phyloP scores from a whole-genome alignment of 2,329 filamentous ascomycete genomes.

The Nectriaceae sp. region DNA sequence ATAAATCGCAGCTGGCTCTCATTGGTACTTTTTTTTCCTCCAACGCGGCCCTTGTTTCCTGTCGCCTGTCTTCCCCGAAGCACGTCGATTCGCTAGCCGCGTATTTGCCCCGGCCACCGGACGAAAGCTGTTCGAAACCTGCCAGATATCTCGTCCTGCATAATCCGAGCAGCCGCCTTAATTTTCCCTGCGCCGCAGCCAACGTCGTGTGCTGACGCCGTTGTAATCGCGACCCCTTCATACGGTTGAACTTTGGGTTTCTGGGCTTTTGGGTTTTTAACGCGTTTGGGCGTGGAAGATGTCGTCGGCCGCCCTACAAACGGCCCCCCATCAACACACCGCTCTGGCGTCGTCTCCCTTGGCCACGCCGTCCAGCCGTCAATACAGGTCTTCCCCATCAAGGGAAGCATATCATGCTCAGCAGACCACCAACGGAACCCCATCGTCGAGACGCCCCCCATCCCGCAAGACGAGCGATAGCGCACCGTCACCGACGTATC shows the following conservation, averaged over 20 bases:
- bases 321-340: conserved; percentile 57
- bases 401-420: conserved; percentile 60
- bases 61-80: conserved; percentile 10
- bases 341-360: conserved; percentile 52
- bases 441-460: conserved; percentile 53
- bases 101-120: conserved; percentile 22
- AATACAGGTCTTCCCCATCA: conserved; percentile 55
- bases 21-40: conserved; percentile 36
- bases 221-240: conserved; percentile 1
- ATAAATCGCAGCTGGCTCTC: conserved; percentile 38
- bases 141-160: conserved; percentile 32
- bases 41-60: conserved; percentile 17
- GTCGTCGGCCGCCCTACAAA: conserved; percentile 63
- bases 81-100: conserved; percentile 23
- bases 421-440: conserved; percentile 48
- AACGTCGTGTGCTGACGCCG: conserved; percentile 13
- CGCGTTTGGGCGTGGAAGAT: conserved; percentile 35
- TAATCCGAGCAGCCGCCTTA: conserved; percentile 26
- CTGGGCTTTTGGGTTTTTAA: conserved; percentile 17
- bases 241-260: conserved; percentile 7
- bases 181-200: conserved; percentile 21
- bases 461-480: conserved; percentile 56
- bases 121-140: conserved; percentile 26
- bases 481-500: conserved; percentile 38
- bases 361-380: conserved; percentile 49